phyloP scores from a whole-genome alignment of 192 early-diverging fungal genomes.

The Entophlyctis helioformis region DNA sequence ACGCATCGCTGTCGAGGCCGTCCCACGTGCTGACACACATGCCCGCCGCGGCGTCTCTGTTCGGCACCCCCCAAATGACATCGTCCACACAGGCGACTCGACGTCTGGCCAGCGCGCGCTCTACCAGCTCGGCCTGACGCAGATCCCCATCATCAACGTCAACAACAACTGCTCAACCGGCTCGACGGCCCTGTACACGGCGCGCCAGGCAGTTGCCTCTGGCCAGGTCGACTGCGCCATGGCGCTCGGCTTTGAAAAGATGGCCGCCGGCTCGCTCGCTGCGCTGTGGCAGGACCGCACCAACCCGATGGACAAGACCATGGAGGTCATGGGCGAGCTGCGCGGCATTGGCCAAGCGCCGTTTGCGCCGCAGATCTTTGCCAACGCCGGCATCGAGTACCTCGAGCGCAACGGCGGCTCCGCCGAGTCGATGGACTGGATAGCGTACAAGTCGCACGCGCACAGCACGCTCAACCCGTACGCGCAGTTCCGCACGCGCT shows the following conservation, averaged over 20 bases:
- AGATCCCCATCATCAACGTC: no score
- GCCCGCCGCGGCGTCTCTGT: no score
- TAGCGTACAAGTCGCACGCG: slow-evolving; percentile 64
- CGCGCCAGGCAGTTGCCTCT: slow-evolving; percentile 43
- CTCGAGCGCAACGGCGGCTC: slow-evolving; percentile 46
- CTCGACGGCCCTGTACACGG: no score
- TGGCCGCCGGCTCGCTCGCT: slow-evolving; percentile 29
- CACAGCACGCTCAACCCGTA: slow-evolving; percentile 60
- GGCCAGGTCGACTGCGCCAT: slow-evolving; percentile 55
- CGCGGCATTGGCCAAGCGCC: slow-evolving; percentile 43
- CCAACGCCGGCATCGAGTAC: slow-evolving; percentile 62
- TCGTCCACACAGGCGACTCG: no score
- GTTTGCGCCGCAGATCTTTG: slow-evolving; percentile 57
- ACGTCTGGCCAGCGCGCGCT: no score
- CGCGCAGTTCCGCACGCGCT: slow-evolving; percentile 54
- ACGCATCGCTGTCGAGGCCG: no score
- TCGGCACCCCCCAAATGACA: no score
- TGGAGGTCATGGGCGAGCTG: slow-evolving; percentile 40
- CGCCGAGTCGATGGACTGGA: slow-evolving; percentile 44
- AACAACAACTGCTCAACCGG: no score
- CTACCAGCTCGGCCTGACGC: no score
- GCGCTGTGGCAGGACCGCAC: slow-evolving; percentile 43
- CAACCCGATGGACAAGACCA: slow-evolving; percentile 51
- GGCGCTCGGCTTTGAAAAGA: slow-evolving; percentile 68
- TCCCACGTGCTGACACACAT: no score